A percentile compares a stretch with the other conserved stretches of the same genome.
Conservation (phyloP, 352 stramenopile genomes). For the Phytophthora macrochlamydospora region DNA sequence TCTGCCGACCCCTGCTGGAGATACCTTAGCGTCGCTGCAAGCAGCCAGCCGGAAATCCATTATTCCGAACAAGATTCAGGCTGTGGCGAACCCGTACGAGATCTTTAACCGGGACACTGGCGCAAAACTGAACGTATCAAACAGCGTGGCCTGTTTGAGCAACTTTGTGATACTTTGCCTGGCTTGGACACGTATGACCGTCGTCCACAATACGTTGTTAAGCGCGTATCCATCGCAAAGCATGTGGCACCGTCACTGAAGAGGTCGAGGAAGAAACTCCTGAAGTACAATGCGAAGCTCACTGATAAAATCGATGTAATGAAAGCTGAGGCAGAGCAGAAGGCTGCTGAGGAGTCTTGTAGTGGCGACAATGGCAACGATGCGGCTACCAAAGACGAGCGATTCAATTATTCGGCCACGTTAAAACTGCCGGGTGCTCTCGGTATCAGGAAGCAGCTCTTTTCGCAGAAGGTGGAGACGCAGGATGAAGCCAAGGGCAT, state of each 20-base stretch:
- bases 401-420: constrained; percentile 70
- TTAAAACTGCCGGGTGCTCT: constrained; percentile 65
- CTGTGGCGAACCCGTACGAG: constrained; percentile 45
- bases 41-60: constrained; percentile 9
- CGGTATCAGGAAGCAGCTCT: constrained; percentile 65
- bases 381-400: constrained; percentile 18
- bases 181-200: constrained; percentile 85
- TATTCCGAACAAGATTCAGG: constrained; percentile 20
- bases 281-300: constrained; percentile 81
- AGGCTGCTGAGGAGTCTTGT: constrained; percentile 16
- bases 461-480: constrained; percentile 64
- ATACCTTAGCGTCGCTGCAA: constrained; percentile 25
- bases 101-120: constrained; percentile 70
- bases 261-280: constrained; percentile 71
- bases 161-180: constrained; percentile 84
- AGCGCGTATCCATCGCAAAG: constrained; percentile 56
- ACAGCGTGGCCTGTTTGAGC: constrained; percentile 70
- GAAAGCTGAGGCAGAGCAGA: constrained; percentile 44
- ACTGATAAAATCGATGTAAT: constrained; percentile 81
- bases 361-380: constrained; percentile 25
- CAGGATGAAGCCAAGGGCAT: constrained; percentile 79
- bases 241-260: constrained; percentile 62
- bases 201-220: constrained; percentile 76
- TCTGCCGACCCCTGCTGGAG: constrained; percentile 1
- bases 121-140: constrained; percentile 64